A percentile compares a stretch with the other conserved stretches of the same genome.
phyloP scores from a whole-genome alignment of 805 yeast species.

The Wickerhamomyces alni region DNA sequence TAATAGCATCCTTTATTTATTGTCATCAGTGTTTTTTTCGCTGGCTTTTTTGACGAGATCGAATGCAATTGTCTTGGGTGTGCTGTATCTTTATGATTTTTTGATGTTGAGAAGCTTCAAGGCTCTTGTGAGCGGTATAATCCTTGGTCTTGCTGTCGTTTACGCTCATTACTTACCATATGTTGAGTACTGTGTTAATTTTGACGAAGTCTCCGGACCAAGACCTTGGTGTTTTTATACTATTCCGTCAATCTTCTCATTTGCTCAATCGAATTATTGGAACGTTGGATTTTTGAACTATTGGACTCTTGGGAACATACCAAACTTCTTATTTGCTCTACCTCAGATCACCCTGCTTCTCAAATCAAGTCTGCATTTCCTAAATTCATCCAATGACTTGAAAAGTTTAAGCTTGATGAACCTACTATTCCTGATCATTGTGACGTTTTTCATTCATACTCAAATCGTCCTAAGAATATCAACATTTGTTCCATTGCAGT shows the following conservation, averaged over 20 bases:
- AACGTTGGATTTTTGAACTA: slow-evolving; percentile 72
- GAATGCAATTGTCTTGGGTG: slow-evolving; percentile 71
- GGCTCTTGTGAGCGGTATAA: slow-evolving; percentile 50
- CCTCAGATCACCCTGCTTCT: slow-evolving; percentile 55
- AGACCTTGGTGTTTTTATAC: slow-evolving; percentile 67
- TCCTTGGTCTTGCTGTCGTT: slow-evolving; percentile 42
- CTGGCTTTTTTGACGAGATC: slow-evolving; percentile 62
- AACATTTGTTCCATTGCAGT: slow-evolving; percentile 67
- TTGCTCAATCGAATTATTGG: slow-evolving; percentile 83
- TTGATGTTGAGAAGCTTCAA: slow-evolving; percentile 13
- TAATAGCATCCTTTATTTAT: slow-evolving; percentile 2
- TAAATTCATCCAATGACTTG: slow-evolving; percentile 29
- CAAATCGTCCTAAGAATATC: slow-evolving; percentile 81
- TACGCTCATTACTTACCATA: slow-evolving; percentile 50
- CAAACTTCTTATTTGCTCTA: slow-evolving; percentile 70
- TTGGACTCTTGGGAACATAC: slow-evolving; percentile 78
- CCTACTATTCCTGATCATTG: slow-evolving; percentile 40
- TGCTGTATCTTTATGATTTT: slow-evolving; percentile 56
- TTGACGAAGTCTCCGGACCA: background rate
- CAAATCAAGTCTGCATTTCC: slow-evolving; percentile 28
- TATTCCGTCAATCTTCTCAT: slow-evolving; percentile 58
- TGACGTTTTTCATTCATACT: slow-evolving; percentile 65
- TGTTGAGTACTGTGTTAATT: slow-evolving; percentile 52
- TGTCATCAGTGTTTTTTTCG: slow-evolving; percentile 37
- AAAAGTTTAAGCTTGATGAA: slow-evolving; percentile 39